Evolutionary conservation across 768 basidiomycete species (phyloP), one percentile per base, ranked within the genome.

Genomic region (Russula griseocarnosa): DNA sequence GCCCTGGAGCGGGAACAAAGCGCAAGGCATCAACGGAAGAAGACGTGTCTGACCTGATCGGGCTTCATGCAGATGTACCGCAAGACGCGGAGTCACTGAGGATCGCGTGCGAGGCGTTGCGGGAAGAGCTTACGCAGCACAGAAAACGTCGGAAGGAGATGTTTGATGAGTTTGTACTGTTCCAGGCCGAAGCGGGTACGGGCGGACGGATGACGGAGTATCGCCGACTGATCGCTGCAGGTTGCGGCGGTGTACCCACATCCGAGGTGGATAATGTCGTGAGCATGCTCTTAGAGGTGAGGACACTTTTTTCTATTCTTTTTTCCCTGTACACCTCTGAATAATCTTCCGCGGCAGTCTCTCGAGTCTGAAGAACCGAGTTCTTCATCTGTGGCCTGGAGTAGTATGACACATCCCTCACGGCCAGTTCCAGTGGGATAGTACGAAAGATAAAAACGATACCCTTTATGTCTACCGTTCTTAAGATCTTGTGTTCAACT

Each of bases 121-220:
- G 85, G 47, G 83, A 81, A 65, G 90, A 92, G 60, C 76, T 98
- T 20, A 75, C 74, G 44, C 81, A 84, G 63, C 81, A 86, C 70
- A 78, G 86, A 65, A 85, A 83, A 71, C 83, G 87, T 67, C 83
- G 94, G 72, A 83, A 84, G 69, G 80, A 79, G 14, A 78, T 85
- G 64, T 93, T 97, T 69, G 86, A 88, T 55, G 83, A 85, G 62
- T 79, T 92, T 67, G 90, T 90, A 13, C 82, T 79, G 34, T 87
- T 90, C 75, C 90, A 94, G 73, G 88, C 92, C 22, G 92, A 95
- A 74, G 87, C 90, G 0, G 95, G 95, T 5, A 97, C 94, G 0
- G 86, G 88, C 34, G 92, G 90, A 46, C 81, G 87, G 66, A 95
- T 98, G 86, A 80, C 83, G 5, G 90, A 95, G 68, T 99, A 98